Evolutionary conservation across 805 yeast species (phyloP).

Genomic region (Zygosaccharomyces pseudorouxii): DNA sequence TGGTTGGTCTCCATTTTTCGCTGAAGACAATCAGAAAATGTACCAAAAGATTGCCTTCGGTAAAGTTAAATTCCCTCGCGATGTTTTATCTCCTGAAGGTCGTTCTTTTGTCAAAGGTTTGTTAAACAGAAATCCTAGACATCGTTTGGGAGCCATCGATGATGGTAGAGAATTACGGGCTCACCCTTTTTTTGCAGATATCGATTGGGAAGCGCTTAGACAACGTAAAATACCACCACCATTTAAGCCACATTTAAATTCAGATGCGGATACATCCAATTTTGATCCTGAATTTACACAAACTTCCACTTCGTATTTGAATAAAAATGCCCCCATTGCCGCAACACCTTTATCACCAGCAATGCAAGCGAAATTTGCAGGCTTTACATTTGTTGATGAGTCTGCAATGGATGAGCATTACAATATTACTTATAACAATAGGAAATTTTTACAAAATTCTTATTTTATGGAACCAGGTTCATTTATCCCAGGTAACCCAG

Average conservation of each 20-base stretch:
- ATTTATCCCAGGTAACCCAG: slow-evolving; percentile 73
- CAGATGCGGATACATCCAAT: slow-evolving; percentile 92
- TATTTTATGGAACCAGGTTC: slow-evolving; percentile 56
- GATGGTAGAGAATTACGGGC: slow-evolving; percentile 91
- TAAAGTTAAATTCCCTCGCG: slow-evolving; percentile 95
- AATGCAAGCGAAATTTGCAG: slow-evolving; percentile 92
- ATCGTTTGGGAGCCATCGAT: slow-evolving; percentile 83
- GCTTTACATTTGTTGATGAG: slow-evolving; percentile 94
- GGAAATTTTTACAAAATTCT: slow-evolving; percentile 37
- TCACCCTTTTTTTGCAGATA: slow-evolving; percentile 86
- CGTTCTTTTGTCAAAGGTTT: slow-evolving; percentile 93
- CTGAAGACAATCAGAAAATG: slow-evolving; percentile 98
- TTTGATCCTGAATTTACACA: slow-evolving; percentile 97
- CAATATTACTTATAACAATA: slow-evolving; percentile 33
- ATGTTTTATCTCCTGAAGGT: slow-evolving; percentile 88
- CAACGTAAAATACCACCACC: slow-evolving; percentile 92
- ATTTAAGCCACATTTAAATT: slow-evolving; percentile 85
- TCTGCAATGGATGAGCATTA: slow-evolving; percentile 87
- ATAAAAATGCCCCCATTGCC: slow-evolving; percentile 49
- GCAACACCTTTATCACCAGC: slow-evolving; percentile 74
- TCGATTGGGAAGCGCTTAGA: slow-evolving; percentile 80
- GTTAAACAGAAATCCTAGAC: slow-evolving; percentile 91
- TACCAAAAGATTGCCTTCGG: slow-evolving; percentile 98
- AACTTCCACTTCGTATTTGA: slow-evolving; percentile 79
- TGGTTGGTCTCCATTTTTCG: slow-evolving; percentile 99